Evolutionary conservation across 768 basidiomycete genomes (phyloP), one percentile per base, ranked within the genome.

Genomic region (Auricularia sp.): DNA sequence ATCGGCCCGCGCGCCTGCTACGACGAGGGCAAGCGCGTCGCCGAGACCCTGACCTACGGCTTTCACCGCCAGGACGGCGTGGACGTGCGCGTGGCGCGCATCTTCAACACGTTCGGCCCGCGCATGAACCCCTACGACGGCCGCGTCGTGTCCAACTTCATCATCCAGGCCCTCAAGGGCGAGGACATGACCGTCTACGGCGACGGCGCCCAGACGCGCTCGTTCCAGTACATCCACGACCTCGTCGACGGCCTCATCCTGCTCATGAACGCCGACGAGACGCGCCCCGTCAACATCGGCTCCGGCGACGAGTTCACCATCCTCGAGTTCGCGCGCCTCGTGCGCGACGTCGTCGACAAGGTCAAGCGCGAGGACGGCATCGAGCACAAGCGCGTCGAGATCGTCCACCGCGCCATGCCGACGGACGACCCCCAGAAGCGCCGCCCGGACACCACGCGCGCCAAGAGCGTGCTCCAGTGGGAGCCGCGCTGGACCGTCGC

Each of bases 1-100:
- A 97, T 95, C 70, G 97, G 97, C 29, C 91, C 92, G 66, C 91
- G 97, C 67, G 95, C 96, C n/a, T 99, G 97, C 77, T 99, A 99
- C 73, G 97, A 99, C 72, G 97, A 99, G 77, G 97, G 97, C 61
- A 99, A 99, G 79, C 93, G 97, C 70, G 96, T 98, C 44, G 96
- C 97, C 47, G 97, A 99, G 78, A 97, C 96, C 18, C 77, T 99
- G 68, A 95, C 96, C 6, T 99, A 98, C 72, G 95, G 95, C 47
- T 98, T 90, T 81, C 89, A 91, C 68, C 83, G 90, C 65, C 97
- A 97, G 74, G 93, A 98, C 72, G 87, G 87, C 64, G 95, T 99
- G 66, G 91, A 98, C 69, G 92, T 98, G 62, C 88, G 95, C 64
- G 95, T 99, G 51, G 95, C 95, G 2, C 91, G 97, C 68, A 99